Evolutionary conservation across 129 eudicot species (phyloP).

Genomic region (Helianthus tuberosus): DNA sequence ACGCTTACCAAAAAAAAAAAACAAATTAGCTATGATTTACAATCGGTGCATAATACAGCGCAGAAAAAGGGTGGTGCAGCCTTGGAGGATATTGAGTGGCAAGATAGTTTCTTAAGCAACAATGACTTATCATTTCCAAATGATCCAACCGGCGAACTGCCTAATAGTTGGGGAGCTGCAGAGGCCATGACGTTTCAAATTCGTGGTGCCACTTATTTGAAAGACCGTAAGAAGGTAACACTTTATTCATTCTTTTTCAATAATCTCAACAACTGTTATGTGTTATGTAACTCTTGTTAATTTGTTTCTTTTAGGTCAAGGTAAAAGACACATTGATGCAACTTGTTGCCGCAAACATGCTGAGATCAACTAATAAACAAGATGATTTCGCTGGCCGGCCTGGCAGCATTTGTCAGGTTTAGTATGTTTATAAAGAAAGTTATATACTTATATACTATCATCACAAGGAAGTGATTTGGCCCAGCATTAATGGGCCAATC

Average conservation of each 20-base stretch:
- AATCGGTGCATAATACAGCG: slow-evolving; percentile 39
- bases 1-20: neutral
- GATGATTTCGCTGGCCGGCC: slow-evolving; percentile 76
- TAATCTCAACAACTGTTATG: neutral
- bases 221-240: slow-evolving; percentile 68
- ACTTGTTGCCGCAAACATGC: slow-evolving; percentile 71
- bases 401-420: slow-evolving; percentile 78
- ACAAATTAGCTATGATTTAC: slow-evolving; percentile 14
- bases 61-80: slow-evolving; percentile 63
- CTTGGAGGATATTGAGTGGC: slow-evolving; percentile 59
- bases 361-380: slow-evolving; percentile 69
- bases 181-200: slow-evolving; percentile 62
- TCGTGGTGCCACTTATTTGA: slow-evolving; percentile 66
- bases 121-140: slow-evolving; percentile 71
- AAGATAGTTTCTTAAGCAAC: slow-evolving; percentile 49
- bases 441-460: too few relatives aligned
- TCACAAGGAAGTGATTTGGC: neutral
- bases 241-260: neutral
- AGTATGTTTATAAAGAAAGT: neutral
- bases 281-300: neutral
- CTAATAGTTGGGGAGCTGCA: slow-evolving; percentile 68
- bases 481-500: too few relatives aligned
- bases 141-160: slow-evolving; percentile 63
- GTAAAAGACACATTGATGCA: slow-evolving; percentile 66
- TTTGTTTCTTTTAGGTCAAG: slow-evolving; percentile 36